Conservation (phyloP, 129 eudicot species). For the Cynara cardunculus region DNA sequence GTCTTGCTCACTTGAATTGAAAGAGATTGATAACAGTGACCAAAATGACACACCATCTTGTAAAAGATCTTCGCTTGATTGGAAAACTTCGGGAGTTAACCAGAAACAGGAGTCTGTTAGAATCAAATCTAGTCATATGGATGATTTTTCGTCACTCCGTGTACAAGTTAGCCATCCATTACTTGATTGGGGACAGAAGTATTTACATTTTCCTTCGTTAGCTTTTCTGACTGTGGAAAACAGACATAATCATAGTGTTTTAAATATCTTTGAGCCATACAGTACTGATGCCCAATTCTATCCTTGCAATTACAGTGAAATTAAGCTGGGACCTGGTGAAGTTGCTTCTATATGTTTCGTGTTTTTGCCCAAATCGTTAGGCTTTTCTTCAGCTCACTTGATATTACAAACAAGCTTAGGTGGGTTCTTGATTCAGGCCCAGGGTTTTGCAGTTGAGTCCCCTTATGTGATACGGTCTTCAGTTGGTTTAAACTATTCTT, state of each 20-base stretch:
- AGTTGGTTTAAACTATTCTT: slow-evolving; percentile 37
- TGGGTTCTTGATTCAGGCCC: slow-evolving; percentile 72
- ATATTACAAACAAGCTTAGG: slow-evolving; percentile 83
- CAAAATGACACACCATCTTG: slow-evolving; percentile 44
- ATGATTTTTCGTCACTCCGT: slow-evolving; percentile 45
- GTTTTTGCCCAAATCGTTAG: slow-evolving; percentile 63
- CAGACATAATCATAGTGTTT: slow-evolving; percentile 33
- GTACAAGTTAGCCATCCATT: slow-evolving; percentile 58
- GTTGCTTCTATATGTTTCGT: slow-evolving; percentile 61
- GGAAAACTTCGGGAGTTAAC: neutral
- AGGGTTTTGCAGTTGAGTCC: slow-evolving; percentile 65
- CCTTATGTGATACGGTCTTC: slow-evolving; percentile 57
- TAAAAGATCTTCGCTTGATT: slow-evolving; percentile 24
- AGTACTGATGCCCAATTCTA: slow-evolving; percentile 75
- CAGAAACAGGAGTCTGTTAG: slow-evolving; percentile 23
- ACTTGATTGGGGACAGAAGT: slow-evolving; percentile 74
- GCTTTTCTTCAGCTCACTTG: slow-evolving; percentile 63
- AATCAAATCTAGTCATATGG: slow-evolving; percentile 34
- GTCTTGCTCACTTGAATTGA: slow-evolving; percentile 59
- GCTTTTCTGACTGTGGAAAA: slow-evolving; percentile 58
- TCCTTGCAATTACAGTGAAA: slow-evolving; percentile 71
- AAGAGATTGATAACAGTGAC: slow-evolving; percentile 26
- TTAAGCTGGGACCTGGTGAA: slow-evolving; percentile 71
- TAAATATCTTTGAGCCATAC: slow-evolving; percentile 57
- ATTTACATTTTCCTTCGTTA: slow-evolving; percentile 60